Evolutionary conservation across 768 basidiomycete species (phyloP).

Genomic region (Pleurotus platypus): DNA sequence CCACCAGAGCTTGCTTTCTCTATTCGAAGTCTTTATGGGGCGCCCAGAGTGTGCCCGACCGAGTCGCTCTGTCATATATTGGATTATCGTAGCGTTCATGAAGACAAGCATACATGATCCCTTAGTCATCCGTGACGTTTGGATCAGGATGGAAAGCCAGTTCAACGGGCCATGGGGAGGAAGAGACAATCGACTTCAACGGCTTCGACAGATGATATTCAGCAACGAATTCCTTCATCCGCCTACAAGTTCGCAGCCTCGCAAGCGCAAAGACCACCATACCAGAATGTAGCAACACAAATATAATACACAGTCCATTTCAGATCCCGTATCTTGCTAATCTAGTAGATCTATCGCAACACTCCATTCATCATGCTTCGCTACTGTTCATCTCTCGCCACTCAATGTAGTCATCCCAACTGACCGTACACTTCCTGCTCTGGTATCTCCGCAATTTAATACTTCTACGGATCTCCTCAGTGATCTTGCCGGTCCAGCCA

Average conservation of each 20-base stretch:
- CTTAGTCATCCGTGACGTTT: slow-evolving; percentile 49
- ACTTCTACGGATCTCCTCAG: slow-evolving; percentile 75
- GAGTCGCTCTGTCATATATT: slow-evolving; percentile 50
- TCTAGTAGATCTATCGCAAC: not conserved
- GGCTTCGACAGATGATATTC: slow-evolving; percentile 34
- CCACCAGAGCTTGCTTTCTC: slow-evolving; percentile 44
- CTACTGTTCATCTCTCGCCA: slow-evolving; percentile 57
- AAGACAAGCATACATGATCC: slow-evolving; percentile 53
- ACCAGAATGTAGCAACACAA: too few relatives aligned
- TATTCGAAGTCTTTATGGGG: slow-evolving; percentile 64
- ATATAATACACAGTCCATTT: too few relatives aligned
- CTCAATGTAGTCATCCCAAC: slow-evolving; percentile 72
- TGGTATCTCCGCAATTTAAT: slow-evolving; percentile 81
- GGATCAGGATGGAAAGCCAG: slow-evolving; percentile 50
- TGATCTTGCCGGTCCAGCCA: slow-evolving; percentile 81
- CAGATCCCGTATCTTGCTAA: too few relatives aligned
- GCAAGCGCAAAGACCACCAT: not conserved
- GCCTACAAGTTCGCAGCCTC: not conserved
- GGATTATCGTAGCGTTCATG: slow-evolving; percentile 65
- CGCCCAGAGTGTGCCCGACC: slow-evolving; percentile 40
- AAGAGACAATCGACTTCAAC: slow-evolving; percentile 38
- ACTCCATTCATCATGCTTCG: slow-evolving; percentile 8
- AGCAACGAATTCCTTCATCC: slow-evolving; percentile 12
- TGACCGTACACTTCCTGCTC: slow-evolving; percentile 62
- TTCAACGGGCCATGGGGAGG: slow-evolving; percentile 47